These are phyloP conservation scores for Fusarium nodosum DNA, from an alignment of 2,329 filamentous ascomycete genomes.

Conservation along the genomic window DNA sequence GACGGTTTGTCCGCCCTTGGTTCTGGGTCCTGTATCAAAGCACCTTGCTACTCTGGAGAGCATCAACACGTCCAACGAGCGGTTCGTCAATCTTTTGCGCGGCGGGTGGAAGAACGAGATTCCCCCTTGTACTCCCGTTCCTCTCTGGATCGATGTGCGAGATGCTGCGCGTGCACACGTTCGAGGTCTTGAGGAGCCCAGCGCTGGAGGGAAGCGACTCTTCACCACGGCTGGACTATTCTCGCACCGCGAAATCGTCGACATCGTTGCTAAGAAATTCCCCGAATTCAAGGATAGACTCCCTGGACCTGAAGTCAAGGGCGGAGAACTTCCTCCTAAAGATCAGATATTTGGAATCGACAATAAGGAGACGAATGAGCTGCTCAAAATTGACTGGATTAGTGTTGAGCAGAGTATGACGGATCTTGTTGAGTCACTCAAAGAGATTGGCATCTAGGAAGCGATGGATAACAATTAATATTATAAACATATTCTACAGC, in stretches of 20 bases:
- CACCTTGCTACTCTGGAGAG: constrained; percentile 60
- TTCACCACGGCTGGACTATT: constrained; percentile 64
- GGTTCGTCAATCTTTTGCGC: constrained; percentile 64
- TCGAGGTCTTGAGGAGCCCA: constrained; percentile 63
- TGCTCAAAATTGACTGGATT: constrained; percentile 74
- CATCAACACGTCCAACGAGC: constrained; percentile 68
- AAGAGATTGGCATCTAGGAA: constrained; percentile 56
- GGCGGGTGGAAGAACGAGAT: constrained; percentile 64
- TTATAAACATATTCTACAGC: constrained; percentile 13
- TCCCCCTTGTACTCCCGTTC: constrained; percentile 57
- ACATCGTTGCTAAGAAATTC: constrained; percentile 62
- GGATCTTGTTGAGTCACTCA: constrained; percentile 74
- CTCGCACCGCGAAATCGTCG: constrained; percentile 61
- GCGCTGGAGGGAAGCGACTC: constrained; percentile 65
- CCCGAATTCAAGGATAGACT: constrained; percentile 64
- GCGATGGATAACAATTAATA: neutral
- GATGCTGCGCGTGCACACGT: constrained; percentile 69
- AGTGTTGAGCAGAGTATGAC: constrained; percentile 71
- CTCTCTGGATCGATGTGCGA: constrained; percentile 68
- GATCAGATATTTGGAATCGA: constrained; percentile 66
- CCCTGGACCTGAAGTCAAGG: constrained; percentile 60
- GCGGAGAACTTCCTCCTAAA: constrained; percentile 59
- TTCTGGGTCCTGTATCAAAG: constrained; percentile 67
- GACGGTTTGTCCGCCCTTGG: constrained; percentile 68
- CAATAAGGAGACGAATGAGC: constrained; percentile 69